A percentile compares a stretch with the other conserved stretches of the same genome.
These are phyloP conservation scores for Canavalia ensiformis DNA, from an alignment of 306 rosid genomes.

Conservation along the genomic window DNA sequence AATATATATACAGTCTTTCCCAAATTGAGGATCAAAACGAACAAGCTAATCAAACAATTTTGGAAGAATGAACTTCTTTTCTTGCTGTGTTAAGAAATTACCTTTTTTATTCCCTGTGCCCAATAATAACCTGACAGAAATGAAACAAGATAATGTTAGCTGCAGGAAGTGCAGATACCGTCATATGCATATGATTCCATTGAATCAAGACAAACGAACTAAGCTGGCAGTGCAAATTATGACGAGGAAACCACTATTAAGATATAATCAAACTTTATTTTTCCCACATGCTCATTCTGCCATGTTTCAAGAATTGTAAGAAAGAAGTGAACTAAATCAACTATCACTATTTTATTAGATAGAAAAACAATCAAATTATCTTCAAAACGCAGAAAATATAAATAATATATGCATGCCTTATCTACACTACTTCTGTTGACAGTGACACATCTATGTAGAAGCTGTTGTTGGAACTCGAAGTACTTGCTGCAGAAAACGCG, in stretches of 20 bases:
- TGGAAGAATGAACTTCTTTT: slow-evolving; percentile 37
- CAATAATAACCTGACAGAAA: slow-evolving; percentile 42
- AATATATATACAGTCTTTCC: slow-evolving; percentile 43
- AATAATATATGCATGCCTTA: slow-evolving; percentile 40
- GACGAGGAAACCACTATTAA: slow-evolving; percentile 1
- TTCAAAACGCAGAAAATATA: not conserved
- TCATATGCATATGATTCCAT: not conserved
- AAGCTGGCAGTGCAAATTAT: slow-evolving; percentile 1
- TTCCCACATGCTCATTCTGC: slow-evolving; percentile 6
- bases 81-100: slow-evolving; percentile 45
- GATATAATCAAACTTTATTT: not conserved
- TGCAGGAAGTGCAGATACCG: not conserved
- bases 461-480: slow-evolving; percentile 67
- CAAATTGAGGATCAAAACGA: slow-evolving; percentile 37
- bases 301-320: slow-evolving; percentile 2
- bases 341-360: not conserved
- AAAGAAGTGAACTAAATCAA: slow-evolving; percentile 9
- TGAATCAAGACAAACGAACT: not conserved
- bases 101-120: slow-evolving; percentile 40
- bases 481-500: slow-evolving; percentile 90
- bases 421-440: slow-evolving; percentile 26
- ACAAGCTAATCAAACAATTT: slow-evolving; percentile 45
- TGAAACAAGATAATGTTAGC: slow-evolving; percentile 30
- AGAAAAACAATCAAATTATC: not conserved
- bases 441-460: slow-evolving; percentile 57